Percentiles rank a stretch among this genome's conserved stretches.
Conservation (phyloP, 306 rosid genomes). For the Cucurbita pepo region DNA sequence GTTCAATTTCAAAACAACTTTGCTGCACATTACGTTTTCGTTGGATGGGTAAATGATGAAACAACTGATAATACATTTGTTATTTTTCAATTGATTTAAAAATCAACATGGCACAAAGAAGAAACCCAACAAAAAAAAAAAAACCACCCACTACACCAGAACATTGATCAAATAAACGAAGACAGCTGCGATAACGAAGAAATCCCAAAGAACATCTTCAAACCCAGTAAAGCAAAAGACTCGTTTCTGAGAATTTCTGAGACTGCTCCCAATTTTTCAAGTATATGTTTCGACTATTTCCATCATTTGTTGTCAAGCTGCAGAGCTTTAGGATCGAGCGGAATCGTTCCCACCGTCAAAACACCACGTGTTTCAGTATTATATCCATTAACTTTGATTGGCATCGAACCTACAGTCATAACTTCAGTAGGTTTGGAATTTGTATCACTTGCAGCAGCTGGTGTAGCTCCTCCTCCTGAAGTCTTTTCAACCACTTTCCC, state of each 20-base stretch:
- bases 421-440: constrained; percentile 21
- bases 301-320: constrained; percentile 17
- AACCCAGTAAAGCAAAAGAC: neutral
- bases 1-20: neutral
- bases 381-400: constrained; percentile 51
- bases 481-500: constrained; percentile 30
- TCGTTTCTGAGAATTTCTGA: neutral
- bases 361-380: constrained; percentile 20
- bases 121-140: neutral
- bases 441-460: constrained; percentile 1
- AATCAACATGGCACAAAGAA: neutral
- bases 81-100: neutral
- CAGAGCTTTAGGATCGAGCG: constrained; percentile 45
- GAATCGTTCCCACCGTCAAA: constrained; percentile 67
- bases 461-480: neutral
- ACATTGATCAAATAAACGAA: neutral
- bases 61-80: neutral
- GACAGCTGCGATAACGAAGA: neutral
- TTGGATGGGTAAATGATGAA: neutral
- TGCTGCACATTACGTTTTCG: neutral
- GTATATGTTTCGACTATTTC: neutral
- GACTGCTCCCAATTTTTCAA: neutral
- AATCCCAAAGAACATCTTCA: neutral
- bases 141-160: neutral
- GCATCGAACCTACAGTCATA: constrained; percentile 64